Percentiles rank a stretch among this genome's conserved stretches.
Conservation (phyloP, 768 basidiomycete genomes). For the Boletellus ananas region DNA sequence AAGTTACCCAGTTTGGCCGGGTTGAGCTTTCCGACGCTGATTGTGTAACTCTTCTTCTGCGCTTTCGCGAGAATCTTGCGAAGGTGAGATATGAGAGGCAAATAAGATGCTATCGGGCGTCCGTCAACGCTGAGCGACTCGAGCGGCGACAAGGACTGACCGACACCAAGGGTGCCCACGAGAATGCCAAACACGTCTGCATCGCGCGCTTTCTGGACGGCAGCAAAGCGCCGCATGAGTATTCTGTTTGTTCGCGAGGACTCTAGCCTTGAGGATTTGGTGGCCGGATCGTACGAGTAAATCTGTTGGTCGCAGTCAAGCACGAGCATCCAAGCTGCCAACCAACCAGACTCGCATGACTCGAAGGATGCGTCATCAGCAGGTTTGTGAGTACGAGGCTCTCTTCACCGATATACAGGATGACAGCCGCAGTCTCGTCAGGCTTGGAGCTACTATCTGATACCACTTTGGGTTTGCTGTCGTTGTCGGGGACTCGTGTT, state of each 20-base stretch:
- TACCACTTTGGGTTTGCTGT: neutral
- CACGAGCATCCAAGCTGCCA: neutral
- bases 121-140: neutral
- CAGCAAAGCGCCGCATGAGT: constrained; percentile 85
- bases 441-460: neutral
- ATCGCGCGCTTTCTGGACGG: constrained; percentile 83
- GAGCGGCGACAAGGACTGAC: constrained; percentile 37
- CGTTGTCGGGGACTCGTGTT: neutral
- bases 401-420: constrained; percentile 75
- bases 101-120: constrained; percentile 63
- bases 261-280: constrained; percentile 46
- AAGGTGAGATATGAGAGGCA: constrained; percentile 81
- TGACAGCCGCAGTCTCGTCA: constrained; percentile 9
- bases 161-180: constrained; percentile 89
- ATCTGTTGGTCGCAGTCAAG: constrained; percentile 44
- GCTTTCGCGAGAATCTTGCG: constrained; percentile 60
- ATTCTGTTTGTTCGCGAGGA: constrained; percentile 72
- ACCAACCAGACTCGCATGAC: constrained; percentile 42
- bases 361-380: constrained; percentile 73
- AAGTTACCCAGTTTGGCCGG: constrained; percentile 96
- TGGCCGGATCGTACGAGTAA: constrained; percentile 68
- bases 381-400: constrained; percentile 79
- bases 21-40: constrained; percentile 92
- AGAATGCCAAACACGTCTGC: constrained; percentile 95
- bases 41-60: constrained; percentile 89